Percentiles rank a stretch among this genome's conserved stretches.
Conservation (phyloP, 192 early-diverging fungal species). For the Umbelopsis ramanniana region DNA sequence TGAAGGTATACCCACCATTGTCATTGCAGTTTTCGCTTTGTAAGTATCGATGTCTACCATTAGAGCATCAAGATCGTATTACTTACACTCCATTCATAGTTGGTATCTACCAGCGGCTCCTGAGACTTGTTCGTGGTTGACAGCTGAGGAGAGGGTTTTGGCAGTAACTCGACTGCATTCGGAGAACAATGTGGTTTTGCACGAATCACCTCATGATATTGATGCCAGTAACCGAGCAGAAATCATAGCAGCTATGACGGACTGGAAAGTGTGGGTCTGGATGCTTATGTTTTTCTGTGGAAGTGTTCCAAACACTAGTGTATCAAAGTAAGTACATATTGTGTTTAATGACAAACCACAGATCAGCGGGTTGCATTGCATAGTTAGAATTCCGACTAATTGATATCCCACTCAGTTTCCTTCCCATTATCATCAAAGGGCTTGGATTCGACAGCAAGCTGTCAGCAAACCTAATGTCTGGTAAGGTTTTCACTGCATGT, state of each 20-base stretch:
- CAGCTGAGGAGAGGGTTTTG: constrained; percentile 23
- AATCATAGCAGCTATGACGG: constrained; percentile 23
- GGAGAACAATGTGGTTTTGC: not conserved
- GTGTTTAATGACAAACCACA: not conserved
- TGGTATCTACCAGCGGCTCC: constrained; percentile 35
- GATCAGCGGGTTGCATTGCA: not conserved
- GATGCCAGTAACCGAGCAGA: constrained; percentile 32
- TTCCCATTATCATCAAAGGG: constrained; percentile 37
- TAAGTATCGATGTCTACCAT: constrained; percentile 2
- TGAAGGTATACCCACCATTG: constrained; percentile 37
- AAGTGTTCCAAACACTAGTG: constrained; percentile 41
- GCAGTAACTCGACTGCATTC: constrained; percentile 23
- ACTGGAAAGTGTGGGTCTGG: constrained; percentile 42
- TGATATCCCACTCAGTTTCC: constrained; percentile 24
- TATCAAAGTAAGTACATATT: constrained; percentile 33
- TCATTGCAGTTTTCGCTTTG: constrained; percentile 34
- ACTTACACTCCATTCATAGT: not conserved
- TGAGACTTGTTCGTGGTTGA: constrained; percentile 26
- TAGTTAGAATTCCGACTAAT: not conserved
- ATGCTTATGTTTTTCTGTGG: constrained; percentile 46
- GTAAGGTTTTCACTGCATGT: not conserved
- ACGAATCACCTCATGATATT: constrained; percentile 28
- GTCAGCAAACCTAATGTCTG: constrained; percentile 41
- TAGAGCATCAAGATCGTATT: no score
- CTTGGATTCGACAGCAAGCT: constrained; percentile 38